These are phyloP conservation scores for Nicotiana paniculata DNA, from an alignment of 257 asterid species.

Conservation along the genomic window DNA sequence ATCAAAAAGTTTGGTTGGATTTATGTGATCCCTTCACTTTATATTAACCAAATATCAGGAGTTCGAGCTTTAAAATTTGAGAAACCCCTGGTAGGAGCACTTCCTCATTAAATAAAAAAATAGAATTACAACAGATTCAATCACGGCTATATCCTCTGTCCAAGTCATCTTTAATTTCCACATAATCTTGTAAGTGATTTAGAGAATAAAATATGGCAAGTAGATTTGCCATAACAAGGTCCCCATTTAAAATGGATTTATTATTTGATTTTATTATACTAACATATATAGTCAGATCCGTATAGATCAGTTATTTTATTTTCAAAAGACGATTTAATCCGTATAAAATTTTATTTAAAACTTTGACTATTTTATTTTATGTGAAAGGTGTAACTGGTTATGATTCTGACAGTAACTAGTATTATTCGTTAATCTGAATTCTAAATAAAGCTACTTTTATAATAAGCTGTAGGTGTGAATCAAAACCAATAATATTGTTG, in stretches of 20 bases:
- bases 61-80: too few relatives aligned
- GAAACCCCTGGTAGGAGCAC: too few relatives aligned
- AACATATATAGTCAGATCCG: too few relatives aligned
- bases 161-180: not conserved
- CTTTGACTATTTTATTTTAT: not conserved
- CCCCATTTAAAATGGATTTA: not conserved
- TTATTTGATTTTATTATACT: too few relatives aligned
- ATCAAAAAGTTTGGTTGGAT: too few relatives aligned
- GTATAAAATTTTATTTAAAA: too few relatives aligned
- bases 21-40: too few relatives aligned
- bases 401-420: not conserved
- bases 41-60: too few relatives aligned
- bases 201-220: not conserved
- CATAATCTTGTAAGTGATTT: not conserved
- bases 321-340: not conserved
- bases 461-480: not conserved
- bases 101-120: too few relatives aligned
- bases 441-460: not conserved
- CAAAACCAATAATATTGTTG: not conserved
- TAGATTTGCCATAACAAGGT: not conserved
- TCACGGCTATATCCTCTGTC: not conserved
- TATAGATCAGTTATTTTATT: too few relatives aligned
- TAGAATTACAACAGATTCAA: not conserved
- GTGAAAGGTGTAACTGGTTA: not conserved
- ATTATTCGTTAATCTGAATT: not conserved